Evolutionary conservation across 2,329 filamentous ascomycete genomes (phyloP), one percentile per base, ranked within the genome.

Genomic region (Fragosphaeria purpurea): DNA sequence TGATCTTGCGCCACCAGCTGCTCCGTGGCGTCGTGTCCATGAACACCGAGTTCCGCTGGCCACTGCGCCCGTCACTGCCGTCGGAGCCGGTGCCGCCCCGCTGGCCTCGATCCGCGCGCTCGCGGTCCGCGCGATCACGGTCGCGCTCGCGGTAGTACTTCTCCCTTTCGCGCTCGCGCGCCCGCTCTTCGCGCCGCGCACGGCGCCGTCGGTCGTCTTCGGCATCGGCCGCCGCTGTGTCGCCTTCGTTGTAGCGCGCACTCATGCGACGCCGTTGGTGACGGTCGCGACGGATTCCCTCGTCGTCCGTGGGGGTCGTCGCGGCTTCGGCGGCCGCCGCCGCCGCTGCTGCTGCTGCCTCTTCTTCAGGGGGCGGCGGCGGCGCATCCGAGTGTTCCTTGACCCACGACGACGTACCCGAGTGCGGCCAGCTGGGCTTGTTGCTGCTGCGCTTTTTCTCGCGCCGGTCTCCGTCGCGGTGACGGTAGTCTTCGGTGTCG

Each of bases 341-440:
- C 3, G 47, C 48, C 1, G 48, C 53, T 1, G 50, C 45, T 1
- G 45, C 44, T 1, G 46, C 43, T 3, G 41, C 41, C 6, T 49
- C 54, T 12, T 38, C 38, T n/a, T 68, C 67, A 0, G 72, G 70
- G 1, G 76, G 77, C 2, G 79, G 79, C 3, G 79, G 77, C 2
- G 77, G 77, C 4, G 78, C 79, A 57, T 82, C 80, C 2, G 75
- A 77, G 57, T 81, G 74, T 10, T 83, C 79, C 62, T 82, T 82
- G 5, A 83, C 79, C 80, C 80, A 83, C 0, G 78, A 82, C 7
- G 76, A 79, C 0, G 79, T 83, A 32, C 80, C 79, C 6, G 76
- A 81, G 60, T 82, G 76, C 13, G 80, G 79, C 80, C 80, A 83
- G 8, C 68, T 68, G 7, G 70, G 55, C 47, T 59, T 65, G 31